These are phyloP conservation scores for Cercospora sesami DNA, from an alignment of 2,329 filamentous ascomycete species.

Conservation along the genomic window DNA sequence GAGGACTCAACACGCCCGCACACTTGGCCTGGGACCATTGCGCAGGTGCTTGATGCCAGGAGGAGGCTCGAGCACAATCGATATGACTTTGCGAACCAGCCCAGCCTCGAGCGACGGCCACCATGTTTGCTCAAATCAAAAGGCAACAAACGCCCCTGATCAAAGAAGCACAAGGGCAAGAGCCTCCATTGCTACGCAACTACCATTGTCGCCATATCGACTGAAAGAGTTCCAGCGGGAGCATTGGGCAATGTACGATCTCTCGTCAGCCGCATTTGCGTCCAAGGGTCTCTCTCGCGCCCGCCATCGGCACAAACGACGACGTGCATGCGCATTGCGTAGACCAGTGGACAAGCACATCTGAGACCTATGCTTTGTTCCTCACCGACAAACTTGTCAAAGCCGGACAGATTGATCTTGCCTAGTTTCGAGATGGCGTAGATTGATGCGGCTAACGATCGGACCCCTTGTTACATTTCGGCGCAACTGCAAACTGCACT, in stretches of 20 bases:
- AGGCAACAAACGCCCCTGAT: neutral
- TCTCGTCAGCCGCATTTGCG: neutral
- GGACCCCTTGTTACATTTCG: slow-evolving; percentile 23
- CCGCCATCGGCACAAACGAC: slow-evolving; percentile 24
- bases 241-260: neutral
- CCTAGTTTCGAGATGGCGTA: slow-evolving; percentile 17
- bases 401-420: slow-evolving; percentile 14
- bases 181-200: neutral
- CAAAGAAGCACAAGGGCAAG: neutral
- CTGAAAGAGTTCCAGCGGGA: neutral
- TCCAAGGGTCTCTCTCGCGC: slow-evolving; percentile 4
- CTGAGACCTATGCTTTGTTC: slow-evolving; percentile 33
- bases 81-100: slow-evolving; percentile 5
- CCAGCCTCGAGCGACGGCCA: slow-evolving; percentile 6
- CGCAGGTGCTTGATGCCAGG: neutral
- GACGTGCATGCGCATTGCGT: slow-evolving; percentile 21
- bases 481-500: slow-evolving; percentile 25
- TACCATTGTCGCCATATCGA: slow-evolving; percentile 5
- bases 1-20: neutral
- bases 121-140: slow-evolving; percentile 13
- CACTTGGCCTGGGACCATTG: neutral
- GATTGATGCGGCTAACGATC: slow-evolving; percentile 15
- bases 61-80: slow-evolving; percentile 7
- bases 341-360: slow-evolving; percentile 23
- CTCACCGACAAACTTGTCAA: slow-evolving; percentile 33